Evolutionary conservation across 768 basidiomycete species (phyloP), one percentile per base, ranked within the genome.

Genomic region (Strobilomyces confusus): DNA sequence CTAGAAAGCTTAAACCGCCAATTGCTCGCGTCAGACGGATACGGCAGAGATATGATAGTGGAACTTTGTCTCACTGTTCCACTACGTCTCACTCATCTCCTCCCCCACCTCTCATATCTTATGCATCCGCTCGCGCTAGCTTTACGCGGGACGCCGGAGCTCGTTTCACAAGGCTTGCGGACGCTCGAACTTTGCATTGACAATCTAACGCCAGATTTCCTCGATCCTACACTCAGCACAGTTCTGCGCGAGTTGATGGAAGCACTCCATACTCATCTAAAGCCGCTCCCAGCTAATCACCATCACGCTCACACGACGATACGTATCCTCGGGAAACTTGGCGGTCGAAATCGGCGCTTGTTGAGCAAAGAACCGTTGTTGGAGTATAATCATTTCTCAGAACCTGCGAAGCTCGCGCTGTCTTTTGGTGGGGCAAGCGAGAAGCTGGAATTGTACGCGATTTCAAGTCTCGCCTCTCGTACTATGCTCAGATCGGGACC

Each of bases 151-250:
- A 83, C 81, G 36, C 81, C 86, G 7, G 97, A 99, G 49, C 82
- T 97, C 43, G 89, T 98, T 49, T 87, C 92, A 22, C 97, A 99
- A 74, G 97, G 97, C 42, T 75, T 99, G 23, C 83, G 97, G 7
- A 99, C 97, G 0, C 81, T 99, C 54, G 97, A 99, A 69, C 78
- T 99, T n/a, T 98, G 95, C 72, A 95, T 98, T 63, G 97, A 99
- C 74, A 99, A 98, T 66, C 80, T 99, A 25, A 97, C 93, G 0
- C 92, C 93, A 2, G 97, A 98, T 71, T 98, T 98, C 75, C 80
- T 99, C 26, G 95, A 98, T 63, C 97, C 97, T 4, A 95, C 93
- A 2, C 82, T 98, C 58, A 91, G 85, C 57, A 92, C 90, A 0
- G 94, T 98, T 41, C 78, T 97, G 40, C 80, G 93, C 44, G 93